Conservation (phyloP, 2,329 filamentous ascomycete genomes). For the Periconia sp. region DNA sequence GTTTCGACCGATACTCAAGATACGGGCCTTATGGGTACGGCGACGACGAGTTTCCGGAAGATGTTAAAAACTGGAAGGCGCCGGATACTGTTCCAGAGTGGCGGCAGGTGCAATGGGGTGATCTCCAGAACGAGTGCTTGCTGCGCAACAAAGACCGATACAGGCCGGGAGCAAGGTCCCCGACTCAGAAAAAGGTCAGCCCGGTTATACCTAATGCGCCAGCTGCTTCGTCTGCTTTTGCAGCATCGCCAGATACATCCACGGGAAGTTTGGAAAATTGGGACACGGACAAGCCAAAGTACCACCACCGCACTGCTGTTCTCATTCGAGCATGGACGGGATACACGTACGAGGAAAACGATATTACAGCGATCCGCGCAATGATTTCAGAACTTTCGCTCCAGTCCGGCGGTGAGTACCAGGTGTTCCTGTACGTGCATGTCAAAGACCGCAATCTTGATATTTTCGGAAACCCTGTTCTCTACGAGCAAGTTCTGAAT, state of each 20-base stretch:
- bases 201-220: constrained; percentile 28
- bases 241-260: constrained; percentile 28
- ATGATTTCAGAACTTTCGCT: constrained; percentile 51
- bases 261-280: constrained; percentile 30
- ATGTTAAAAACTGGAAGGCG: constrained; percentile 47
- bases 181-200: constrained; percentile 29
- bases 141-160: constrained; percentile 67
- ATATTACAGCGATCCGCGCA: constrained; percentile 48
- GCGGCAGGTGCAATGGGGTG: constrained; percentile 69
- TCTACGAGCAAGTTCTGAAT: constrained; percentile 62
- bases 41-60: constrained; percentile 53
- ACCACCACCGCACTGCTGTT: constrained; percentile 48
- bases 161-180: constrained; percentile 44
- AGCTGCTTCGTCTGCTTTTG: constrained; percentile 32
- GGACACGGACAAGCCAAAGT: constrained; percentile 27
- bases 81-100: constrained; percentile 54
- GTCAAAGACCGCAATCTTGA: constrained; percentile 56
- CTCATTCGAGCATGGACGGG: constrained; percentile 52
- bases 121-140: constrained; percentile 67
- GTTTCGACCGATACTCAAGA: constrained; percentile 62
- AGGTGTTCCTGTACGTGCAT: constrained; percentile 52
- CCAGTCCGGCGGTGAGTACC: constrained; percentile 51
- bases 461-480: constrained; percentile 61
- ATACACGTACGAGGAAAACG: constrained; percentile 51
- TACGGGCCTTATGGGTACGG: constrained; percentile 61